Conservation (phyloP, 495 filamentous ascomycete species). For the Pyronema omphalodes region DNA sequence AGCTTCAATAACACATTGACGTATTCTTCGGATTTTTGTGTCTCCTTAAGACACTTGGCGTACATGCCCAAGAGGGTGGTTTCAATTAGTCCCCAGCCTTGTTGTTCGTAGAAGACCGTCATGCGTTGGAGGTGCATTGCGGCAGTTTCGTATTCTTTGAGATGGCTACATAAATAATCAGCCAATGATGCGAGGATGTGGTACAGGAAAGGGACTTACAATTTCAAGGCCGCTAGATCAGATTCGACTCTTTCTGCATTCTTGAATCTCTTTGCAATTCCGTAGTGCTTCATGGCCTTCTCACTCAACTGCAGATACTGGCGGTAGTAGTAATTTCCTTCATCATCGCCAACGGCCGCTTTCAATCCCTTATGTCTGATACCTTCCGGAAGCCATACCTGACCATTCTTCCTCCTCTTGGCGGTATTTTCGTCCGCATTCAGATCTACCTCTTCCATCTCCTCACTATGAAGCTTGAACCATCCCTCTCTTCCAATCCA, state of each 20-base stretch:
- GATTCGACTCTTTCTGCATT: constrained; percentile 55
- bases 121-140: constrained; percentile 65
- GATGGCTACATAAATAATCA: constrained; percentile 27
- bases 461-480: constrained; percentile 33
- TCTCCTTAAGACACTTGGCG: constrained; percentile 60
- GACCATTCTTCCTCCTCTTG: constrained; percentile 2
- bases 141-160: constrained; percentile 53
- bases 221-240: constrained; percentile 73
- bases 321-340: constrained; percentile 3
- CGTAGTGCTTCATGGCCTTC: constrained; percentile 13
- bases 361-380: constrained; percentile 8
- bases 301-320: neutral
- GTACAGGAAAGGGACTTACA: constrained; percentile 27
- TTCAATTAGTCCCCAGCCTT: constrained; percentile 63
- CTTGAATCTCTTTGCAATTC: constrained; percentile 6
- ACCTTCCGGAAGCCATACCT: constrained; percentile 25
- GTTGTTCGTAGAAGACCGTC: constrained; percentile 63
- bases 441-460: constrained; percentile 41
- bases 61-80: constrained; percentile 71
- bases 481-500: constrained; percentile 55
- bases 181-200: neutral
- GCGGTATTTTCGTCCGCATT: constrained; percentile 17
- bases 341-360: constrained; percentile 5
- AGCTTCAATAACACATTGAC: constrained; percentile 55
- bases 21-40: constrained; percentile 62